Percentiles rank a stretch among this genome's conserved stretches.
Conservation (phyloP, 345 rosid genomes). For the Odontarrhena argentea region DNA sequence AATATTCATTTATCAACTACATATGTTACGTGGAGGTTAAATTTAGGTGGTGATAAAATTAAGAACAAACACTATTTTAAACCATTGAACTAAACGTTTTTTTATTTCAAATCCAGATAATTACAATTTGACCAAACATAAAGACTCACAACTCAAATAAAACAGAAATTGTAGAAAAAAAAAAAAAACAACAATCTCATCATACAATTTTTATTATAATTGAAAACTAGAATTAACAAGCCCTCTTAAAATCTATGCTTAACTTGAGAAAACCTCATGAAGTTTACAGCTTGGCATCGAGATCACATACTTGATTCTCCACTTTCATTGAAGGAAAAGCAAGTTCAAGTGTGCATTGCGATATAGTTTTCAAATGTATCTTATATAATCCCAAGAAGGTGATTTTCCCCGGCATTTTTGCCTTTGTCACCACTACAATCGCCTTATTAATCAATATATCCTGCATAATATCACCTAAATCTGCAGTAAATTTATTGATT, state of each 20-base stretch:
- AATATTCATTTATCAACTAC: too few species aligned
- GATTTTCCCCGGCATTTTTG: conserved; percentile 58
- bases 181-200: not conserved
- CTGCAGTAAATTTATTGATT: conserved; percentile 43
- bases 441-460: conserved; percentile 45
- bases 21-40: too few species aligned
- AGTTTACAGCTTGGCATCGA: conserved; percentile 39
- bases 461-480: conserved; percentile 33
- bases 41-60: too few species aligned
- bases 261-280: not conserved
- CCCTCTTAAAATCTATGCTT: conserved; percentile 3
- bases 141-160: not conserved
- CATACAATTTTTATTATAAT: conserved; percentile 13
- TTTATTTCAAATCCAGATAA: not conserved
- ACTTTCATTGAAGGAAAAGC: conserved; percentile 46
- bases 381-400: conserved; percentile 49
- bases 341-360: conserved; percentile 48
- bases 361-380: conserved; percentile 41
- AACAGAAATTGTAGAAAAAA: not conserved
- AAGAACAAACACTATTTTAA: too few species aligned
- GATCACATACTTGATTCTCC: conserved; percentile 46
- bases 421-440: conserved; percentile 44
- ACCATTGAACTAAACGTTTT: too few species aligned
- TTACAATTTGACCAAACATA: conserved; percentile 4
- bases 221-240: conserved; percentile 9